Conservation (phyloP, 192 early-diverging fungal genomes). For the Chytriomyces sp. region DNA sequence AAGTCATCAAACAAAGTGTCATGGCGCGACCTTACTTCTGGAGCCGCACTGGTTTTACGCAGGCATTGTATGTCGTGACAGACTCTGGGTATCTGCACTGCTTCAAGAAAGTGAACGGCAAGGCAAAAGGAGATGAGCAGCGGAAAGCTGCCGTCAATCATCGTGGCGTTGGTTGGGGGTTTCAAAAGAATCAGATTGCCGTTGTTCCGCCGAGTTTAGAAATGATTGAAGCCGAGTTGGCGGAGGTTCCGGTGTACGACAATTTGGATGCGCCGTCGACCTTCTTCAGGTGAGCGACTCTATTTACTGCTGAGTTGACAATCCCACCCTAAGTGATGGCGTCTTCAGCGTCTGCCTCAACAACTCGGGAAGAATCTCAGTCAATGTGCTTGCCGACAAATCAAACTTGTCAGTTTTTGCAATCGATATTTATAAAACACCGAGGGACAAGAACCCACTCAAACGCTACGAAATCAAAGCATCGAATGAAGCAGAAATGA, state of each 20-base stretch:
- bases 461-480: slow-evolving; percentile 41
- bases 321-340: too few species aligned
- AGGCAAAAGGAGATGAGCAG: slow-evolving; percentile 9
- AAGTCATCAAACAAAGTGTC: slow-evolving; percentile 43
- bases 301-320: too few species aligned
- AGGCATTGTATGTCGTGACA: slow-evolving; percentile 39
- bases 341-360: slow-evolving; percentile 36
- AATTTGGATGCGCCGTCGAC: slow-evolving; percentile 23
- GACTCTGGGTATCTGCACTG: slow-evolving; percentile 49
- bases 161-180: neutral
- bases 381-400: slow-evolving; percentile 17
- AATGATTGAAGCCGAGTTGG: slow-evolving; percentile 1
- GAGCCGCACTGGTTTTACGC: slow-evolving; percentile 35
- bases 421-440: slow-evolving; percentile 19
- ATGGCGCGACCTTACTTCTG: slow-evolving; percentile 36
- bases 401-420: slow-evolving; percentile 31
- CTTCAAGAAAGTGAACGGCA: slow-evolving; percentile 37
- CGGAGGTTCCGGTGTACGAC: slow-evolving; percentile 21
- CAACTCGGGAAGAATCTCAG: slow-evolving; percentile 29
- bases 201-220: slow-evolving; percentile 15
- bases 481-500: slow-evolving; percentile 36
- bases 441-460: neutral
- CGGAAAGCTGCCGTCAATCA: neutral
- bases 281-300: slow-evolving; percentile 26
- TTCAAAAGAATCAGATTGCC: neutral